phyloP scores from a whole-genome alignment of 1,139 yeast genomes.

The Nakaseomyces glabratus region DNA sequence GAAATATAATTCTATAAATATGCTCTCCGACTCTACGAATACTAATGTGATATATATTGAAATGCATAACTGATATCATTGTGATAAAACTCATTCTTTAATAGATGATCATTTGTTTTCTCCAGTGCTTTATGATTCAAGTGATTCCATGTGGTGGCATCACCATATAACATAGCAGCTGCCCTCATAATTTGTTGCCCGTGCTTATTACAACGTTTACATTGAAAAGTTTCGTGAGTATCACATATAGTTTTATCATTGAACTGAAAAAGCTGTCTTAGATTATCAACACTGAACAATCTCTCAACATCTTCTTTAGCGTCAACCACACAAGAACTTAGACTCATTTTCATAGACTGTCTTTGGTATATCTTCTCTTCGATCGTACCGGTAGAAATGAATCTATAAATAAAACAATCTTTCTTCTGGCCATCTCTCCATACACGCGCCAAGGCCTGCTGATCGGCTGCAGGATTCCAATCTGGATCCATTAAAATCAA shows the following conservation, averaged over 20 bases:
- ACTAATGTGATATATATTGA: slow-evolving; percentile 83
- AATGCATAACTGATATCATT: slow-evolving; percentile 78
- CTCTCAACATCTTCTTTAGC: slow-evolving; percentile 94
- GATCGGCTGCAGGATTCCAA: slow-evolving; percentile 99
- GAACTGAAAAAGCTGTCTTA: slow-evolving; percentile 67
- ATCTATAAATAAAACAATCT: slow-evolving; percentile 89
- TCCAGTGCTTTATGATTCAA: slow-evolving; percentile 52
- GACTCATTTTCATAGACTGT: slow-evolving; percentile 89
- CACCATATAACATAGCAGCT: slow-evolving; percentile 92
- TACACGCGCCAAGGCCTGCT: slow-evolving; percentile 94
- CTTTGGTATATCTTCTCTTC: slow-evolving; percentile 95
- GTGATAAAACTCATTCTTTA: slow-evolving; percentile 62
- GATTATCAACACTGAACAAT: slow-evolving; percentile 71
- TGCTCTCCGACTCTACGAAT: neutral
- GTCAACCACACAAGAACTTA: slow-evolving; percentile 94
- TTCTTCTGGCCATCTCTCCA: slow-evolving; percentile 99
- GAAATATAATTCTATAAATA: neutral
- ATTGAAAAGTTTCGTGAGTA: slow-evolving; percentile 86
- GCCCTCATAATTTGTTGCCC: slow-evolving; percentile 60
- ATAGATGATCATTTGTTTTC: slow-evolving; percentile 63
- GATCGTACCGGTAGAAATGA: slow-evolving; percentile 88
- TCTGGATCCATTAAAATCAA: slow-evolving; percentile 87
- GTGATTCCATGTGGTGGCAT: slow-evolving; percentile 97
- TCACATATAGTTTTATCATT: slow-evolving; percentile 67
- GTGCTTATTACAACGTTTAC: slow-evolving; percentile 63